These are phyloP conservation scores for Hebeloma cylindrosporum DNA, from an alignment of 768 basidiomycete genomes.

Conservation along the genomic window DNA sequence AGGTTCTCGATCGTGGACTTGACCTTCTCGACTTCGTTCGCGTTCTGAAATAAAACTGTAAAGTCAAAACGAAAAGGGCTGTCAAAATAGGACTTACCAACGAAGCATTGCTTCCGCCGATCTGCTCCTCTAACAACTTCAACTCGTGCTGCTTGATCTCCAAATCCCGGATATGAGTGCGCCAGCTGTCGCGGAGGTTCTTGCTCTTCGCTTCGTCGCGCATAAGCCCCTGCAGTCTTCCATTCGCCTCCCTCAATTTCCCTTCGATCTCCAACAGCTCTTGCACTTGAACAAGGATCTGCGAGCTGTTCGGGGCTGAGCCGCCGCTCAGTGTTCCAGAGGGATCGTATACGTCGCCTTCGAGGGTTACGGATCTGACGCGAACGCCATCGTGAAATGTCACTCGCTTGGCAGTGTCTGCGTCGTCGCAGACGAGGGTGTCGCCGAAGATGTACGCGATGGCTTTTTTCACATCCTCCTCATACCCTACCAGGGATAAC, in stretches of 20 bases:
- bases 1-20: conserved; percentile 65
- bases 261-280: conserved; percentile 71
- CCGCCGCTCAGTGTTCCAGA: conserved; percentile 93
- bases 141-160: conserved; percentile 92
- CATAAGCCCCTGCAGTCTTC: conserved; percentile 51
- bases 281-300: conserved; percentile 80
- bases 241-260: conserved; percentile 50
- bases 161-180: conserved; percentile 56
- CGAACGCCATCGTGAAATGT: conserved; percentile 73
- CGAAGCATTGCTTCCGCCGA: conserved; percentile 86
- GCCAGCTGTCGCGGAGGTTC: conserved; percentile 63
- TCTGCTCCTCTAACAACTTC: conserved; percentile 75
- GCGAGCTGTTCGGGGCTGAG: conserved; percentile 73
- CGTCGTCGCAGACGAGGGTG: conserved; percentile 87
- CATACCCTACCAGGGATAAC: conserved; percentile 84
- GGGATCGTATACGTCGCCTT: conserved; percentile 96
- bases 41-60: conserved; percentile 50
- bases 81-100: conserved; percentile 53
- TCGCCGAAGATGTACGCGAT: conserved; percentile 94
- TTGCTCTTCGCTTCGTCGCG: conserved; percentile 51
- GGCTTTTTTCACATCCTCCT: conserved; percentile 78
- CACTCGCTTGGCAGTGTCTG: conserved; percentile 81
- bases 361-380: conserved; percentile 86
- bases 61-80: background rate
- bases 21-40: conserved; percentile 72